phyloP scores from a whole-genome alignment of 2,329 filamentous ascomycete species.

The Ustilaginoidea virens region DNA sequence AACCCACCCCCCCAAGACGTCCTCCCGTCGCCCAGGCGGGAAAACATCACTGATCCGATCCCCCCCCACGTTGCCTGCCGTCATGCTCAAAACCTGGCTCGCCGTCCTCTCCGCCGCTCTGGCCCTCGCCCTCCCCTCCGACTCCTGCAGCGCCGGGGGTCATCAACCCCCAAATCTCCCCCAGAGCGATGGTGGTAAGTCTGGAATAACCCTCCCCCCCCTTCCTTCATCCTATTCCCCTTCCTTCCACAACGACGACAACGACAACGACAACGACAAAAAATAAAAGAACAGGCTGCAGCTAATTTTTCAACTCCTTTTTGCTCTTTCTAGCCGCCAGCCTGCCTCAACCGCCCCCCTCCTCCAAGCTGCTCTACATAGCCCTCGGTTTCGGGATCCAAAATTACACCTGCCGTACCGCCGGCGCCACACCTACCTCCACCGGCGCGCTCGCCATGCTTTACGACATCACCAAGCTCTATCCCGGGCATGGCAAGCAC shows the following conservation, averaged over 20 bases:
- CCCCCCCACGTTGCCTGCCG: conserved; percentile 1
- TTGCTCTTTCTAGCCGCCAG: conserved; percentile 23
- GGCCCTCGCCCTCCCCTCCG: conserved; percentile 13
- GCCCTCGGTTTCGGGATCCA: conserved; percentile 49
- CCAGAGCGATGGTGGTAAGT: conserved; percentile 3
- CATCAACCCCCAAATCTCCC: conserved; percentile 1
- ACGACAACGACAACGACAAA: neutral
- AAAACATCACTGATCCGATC: too few species aligned
- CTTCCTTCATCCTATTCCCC: too few species aligned
- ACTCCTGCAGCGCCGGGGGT: conserved; percentile 8
- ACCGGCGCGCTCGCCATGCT: conserved; percentile 43
- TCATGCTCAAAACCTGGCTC: conserved; percentile 19
- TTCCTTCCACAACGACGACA: too few species aligned
- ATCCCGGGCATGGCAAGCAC: conserved; percentile 24
- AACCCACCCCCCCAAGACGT: too few species aligned
- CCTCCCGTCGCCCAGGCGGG: too few species aligned
- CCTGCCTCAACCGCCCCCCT: conserved; percentile 25
- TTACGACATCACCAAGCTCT: conserved; percentile 39
- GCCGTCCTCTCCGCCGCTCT: conserved; percentile 19
- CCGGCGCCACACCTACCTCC: conserved; percentile 19
- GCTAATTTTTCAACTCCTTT: too few species aligned
- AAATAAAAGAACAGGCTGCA: too few species aligned
- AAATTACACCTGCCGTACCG: conserved; percentile 47
- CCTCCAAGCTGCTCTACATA: conserved; percentile 34
- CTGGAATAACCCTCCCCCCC: too few species aligned